Evolutionary conservation across 345 rosid species (phyloP).

Genomic region (Brassica cretica): DNA sequence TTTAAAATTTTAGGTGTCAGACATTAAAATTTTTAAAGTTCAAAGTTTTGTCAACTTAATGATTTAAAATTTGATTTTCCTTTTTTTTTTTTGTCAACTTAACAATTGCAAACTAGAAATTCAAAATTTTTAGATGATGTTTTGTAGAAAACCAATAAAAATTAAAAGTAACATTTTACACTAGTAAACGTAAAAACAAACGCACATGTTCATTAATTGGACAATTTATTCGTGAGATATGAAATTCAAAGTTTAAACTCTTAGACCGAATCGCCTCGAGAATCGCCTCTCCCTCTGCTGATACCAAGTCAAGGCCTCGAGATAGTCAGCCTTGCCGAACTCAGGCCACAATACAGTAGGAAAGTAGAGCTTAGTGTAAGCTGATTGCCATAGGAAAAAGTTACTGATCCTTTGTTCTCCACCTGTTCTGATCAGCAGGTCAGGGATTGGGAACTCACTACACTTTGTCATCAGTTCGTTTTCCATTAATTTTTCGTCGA

Average conservation of each 20-base stretch:
- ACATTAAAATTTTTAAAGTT: too few relatives aligned
- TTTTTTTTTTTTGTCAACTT: too few relatives aligned
- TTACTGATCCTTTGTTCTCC: constrained; percentile 70
- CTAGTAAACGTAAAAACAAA: neutral
- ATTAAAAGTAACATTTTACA: too few relatives aligned
- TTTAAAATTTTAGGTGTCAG: too few relatives aligned
- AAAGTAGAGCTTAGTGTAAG: constrained; percentile 68
- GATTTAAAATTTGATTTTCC: too few relatives aligned
- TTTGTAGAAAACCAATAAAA: neutral
- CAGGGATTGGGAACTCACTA: constrained; percentile 56
- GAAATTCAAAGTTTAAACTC: neutral
- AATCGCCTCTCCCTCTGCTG: constrained; percentile 65
- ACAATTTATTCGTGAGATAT: neutral
- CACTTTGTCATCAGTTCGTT: constrained; percentile 58
- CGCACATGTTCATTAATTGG: neutral
- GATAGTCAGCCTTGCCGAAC: constrained; percentile 48
- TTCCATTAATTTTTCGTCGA: constrained; percentile 52
- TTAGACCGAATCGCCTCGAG: constrained; percentile 59
- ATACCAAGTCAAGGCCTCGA: constrained; percentile 51
- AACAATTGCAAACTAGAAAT: too few relatives aligned
- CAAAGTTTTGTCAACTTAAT: too few relatives aligned
- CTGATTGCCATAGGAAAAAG: constrained; percentile 69
- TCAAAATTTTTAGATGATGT: neutral
- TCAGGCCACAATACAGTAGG: constrained; percentile 63
- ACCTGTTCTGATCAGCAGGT: constrained; percentile 62